Base-by-base conservation (phyloP, 2,329 filamentous ascomycete genomes). In the Apiospora pterosperma region DNA sequence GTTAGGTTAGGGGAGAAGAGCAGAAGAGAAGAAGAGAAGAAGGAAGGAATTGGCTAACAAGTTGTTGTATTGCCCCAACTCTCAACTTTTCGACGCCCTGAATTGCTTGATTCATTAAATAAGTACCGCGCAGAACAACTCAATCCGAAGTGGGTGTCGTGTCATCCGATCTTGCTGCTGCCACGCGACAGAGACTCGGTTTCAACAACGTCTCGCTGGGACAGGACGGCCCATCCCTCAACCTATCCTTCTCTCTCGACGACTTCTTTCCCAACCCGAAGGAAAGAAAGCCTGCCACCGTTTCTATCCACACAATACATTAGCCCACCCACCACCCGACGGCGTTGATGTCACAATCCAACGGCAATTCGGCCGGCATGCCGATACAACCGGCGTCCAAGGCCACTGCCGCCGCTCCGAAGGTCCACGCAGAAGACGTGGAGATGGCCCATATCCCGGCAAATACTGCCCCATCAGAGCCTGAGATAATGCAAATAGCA, bases 401-500 rank as follows among this genome's bases (percentile, higher is more conserved):
- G 70, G 79, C 81, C 62, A 75, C 79, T 55, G 81, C 79, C 19
- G 85, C 81, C 4, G 80, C 81, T 39, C 85, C 87, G 10, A 85
- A 85, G 71, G 77, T 88, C 69, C 87, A 84, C 74, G 74, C 74
- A 21, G 82, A 80, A 73, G 84, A 84, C 69, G 77, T 87, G 77
- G 85, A 87, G 71, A 81, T 87, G 77, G 84, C 83, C 14, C 78
- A 76, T 69, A 74, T 88, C 36, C 76, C 81, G 0, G 76, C 77
- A 67, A 78, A 79, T 62, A 74, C 75, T 68, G 70, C 73, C 38
- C 68, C 75, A 5, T 70, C 75, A 4, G 88, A 92, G 73, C 86
- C 92, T 70, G 95, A 99, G 80, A 90, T 99, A 70, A 98, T 99
- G 95, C 95, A 97, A 81, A 81, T 97, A 76, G 93, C 96, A 44